Conservation (phyloP, 225 moss, liverwort and hornwort species). For the Pleurozium schreberi region DNA sequence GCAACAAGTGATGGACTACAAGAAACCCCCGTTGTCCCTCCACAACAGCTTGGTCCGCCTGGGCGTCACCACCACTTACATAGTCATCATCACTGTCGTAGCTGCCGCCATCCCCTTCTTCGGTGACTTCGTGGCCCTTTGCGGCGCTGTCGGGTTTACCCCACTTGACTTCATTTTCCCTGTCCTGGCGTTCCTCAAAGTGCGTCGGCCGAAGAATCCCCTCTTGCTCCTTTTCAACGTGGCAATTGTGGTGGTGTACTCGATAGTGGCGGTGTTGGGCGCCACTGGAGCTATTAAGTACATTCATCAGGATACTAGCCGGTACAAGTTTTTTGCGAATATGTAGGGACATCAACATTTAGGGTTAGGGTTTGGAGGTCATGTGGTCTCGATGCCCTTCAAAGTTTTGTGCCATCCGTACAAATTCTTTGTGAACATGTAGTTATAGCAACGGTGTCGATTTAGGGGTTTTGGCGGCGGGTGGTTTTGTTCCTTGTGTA, state of each 20-base stretch:
- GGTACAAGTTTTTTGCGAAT: conserved; percentile 31
- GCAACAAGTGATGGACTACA: conserved; percentile 15
- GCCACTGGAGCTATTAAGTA: conserved; percentile 28
- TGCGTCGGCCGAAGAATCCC: conserved; percentile 22
- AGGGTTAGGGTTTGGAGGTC: background rate
- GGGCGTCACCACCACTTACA: conserved; percentile 30
- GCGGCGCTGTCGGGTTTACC: conserved; percentile 61
- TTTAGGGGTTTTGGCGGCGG: background rate
- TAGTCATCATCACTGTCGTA: conserved; percentile 32
- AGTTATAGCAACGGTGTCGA: background rate
- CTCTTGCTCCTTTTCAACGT: background rate
- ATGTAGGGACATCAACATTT: background rate
- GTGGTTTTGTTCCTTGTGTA: background rate
- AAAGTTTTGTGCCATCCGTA: background rate
- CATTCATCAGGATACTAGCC: conserved; percentile 1
- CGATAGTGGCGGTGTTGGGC: conserved; percentile 27
- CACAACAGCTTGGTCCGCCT: conserved; percentile 21
- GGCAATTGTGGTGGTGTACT: conserved; percentile 22
- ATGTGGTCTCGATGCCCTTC: background rate
- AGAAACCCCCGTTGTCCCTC: background rate
- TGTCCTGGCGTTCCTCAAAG: conserved; percentile 28
- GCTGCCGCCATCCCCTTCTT: conserved; percentile 62
- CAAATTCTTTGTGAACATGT: background rate
- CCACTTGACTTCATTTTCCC: conserved; percentile 69
- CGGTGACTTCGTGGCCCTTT: conserved; percentile 62